phyloP scores from a whole-genome alignment of 345 rosid genomes.

The Limnanthes douglasii region DNA sequence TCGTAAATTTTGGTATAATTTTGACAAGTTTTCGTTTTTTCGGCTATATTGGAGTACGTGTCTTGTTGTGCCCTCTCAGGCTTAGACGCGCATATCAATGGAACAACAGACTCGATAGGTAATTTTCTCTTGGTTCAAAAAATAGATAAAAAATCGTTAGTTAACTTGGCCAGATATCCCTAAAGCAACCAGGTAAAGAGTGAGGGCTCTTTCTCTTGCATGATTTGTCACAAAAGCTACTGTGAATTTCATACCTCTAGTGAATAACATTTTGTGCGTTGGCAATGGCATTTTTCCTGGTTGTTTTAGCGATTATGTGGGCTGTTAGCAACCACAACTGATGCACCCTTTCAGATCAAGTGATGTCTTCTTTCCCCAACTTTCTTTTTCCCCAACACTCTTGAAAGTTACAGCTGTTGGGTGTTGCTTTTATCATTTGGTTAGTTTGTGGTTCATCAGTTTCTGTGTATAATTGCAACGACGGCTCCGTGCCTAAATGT shows the following conservation, averaged over 20 bases:
- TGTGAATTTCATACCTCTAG: constrained; percentile 5
- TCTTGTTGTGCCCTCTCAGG: constrained; percentile 15
- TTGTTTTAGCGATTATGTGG: constrained; percentile 14
- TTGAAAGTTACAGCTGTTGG: constrained; percentile 1
- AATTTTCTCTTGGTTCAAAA: constrained; percentile 10
- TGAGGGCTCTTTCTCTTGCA: neutral
- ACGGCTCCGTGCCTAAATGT: constrained; percentile 1
- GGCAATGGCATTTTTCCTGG: constrained; percentile 13
- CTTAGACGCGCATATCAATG: constrained; percentile 8
- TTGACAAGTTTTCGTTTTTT: constrained; percentile 5
- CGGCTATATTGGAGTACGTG: constrained; percentile 12
- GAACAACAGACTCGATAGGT: constrained; percentile 20
- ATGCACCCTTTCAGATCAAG: constrained; percentile 6
- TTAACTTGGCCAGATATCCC: constrained; percentile 8
- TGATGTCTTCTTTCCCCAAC: constrained; percentile 5
- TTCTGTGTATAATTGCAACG: no score
- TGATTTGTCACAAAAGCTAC: constrained; percentile 2
- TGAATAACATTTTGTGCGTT: constrained; percentile 2
- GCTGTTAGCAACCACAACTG: constrained; percentile 4
- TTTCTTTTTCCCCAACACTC: constrained; percentile 1
- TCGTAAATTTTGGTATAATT: constrained; percentile 7
- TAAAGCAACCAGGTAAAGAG: constrained; percentile 13
- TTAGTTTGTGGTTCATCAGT: constrained; percentile 1
- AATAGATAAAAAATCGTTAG: constrained; percentile 3
- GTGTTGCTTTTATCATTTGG: constrained; percentile 4